A percentile compares a stretch with the other conserved stretches of the same genome.
phyloP scores from a whole-genome alignment of 108 stramenopile genomes.

The Cyclotella cryptica region DNA sequence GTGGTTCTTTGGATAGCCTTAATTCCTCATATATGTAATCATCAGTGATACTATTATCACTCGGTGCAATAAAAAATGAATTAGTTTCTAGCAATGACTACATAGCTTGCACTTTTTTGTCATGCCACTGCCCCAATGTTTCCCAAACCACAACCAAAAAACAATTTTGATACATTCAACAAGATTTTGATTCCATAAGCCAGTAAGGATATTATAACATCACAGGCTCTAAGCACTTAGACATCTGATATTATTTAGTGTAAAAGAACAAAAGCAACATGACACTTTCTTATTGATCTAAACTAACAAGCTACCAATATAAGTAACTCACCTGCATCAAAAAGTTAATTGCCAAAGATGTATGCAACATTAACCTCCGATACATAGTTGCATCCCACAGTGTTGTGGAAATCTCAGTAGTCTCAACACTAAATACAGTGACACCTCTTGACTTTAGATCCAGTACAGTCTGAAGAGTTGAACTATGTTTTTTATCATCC shows the following conservation, averaged over 20 bases:
- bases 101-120: not conserved
- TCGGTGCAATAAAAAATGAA: too few relatives aligned
- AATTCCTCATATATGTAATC: too few relatives aligned
- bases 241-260: constrained; percentile 20
- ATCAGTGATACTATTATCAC: too few relatives aligned
- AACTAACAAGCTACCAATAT: not conserved
- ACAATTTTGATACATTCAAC: constrained; percentile 65
- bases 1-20: not conserved
- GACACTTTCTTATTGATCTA: not conserved
- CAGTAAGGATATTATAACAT: constrained; percentile 55
- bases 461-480: constrained; percentile 55
- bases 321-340: constrained; percentile 48
- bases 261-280: not conserved
- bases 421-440: constrained; percentile 55
- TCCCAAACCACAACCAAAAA: constrained; percentile 62
- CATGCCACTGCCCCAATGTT: constrained; percentile 37
- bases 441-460: constrained; percentile 54
- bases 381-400: constrained; percentile 56
- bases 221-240: constrained; percentile 52
- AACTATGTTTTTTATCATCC: constrained; percentile 18
- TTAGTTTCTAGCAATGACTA: too few relatives aligned
- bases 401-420: constrained; percentile 53
- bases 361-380: constrained; percentile 45
- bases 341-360: constrained; percentile 66
- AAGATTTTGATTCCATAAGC: constrained; percentile 66